Conservation (phyloP, 1,284 basidiomycete species). For the Naganishia sp. region DNA sequence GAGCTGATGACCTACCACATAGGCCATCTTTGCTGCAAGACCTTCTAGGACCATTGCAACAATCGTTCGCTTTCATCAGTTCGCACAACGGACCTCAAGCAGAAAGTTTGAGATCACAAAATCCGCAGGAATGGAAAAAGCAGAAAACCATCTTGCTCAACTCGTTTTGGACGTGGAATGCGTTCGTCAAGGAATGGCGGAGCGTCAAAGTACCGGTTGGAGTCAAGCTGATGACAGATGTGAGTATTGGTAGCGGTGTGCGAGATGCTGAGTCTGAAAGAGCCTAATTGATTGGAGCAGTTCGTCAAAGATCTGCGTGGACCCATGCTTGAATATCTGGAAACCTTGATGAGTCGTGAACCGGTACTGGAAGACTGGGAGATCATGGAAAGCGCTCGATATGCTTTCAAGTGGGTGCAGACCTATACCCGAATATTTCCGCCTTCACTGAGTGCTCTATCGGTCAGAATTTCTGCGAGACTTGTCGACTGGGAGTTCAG, state of each 20-base stretch:
- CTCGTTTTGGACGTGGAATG: conserved; percentile 53
- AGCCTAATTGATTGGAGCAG: conserved; percentile 5
- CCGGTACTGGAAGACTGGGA: conserved; percentile 43
- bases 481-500: conserved; percentile 35
- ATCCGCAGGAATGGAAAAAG: conserved; percentile 23
- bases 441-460: background rate
- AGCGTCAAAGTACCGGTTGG: conserved; percentile 51
- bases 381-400: conserved; percentile 49
- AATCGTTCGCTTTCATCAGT: conserved; percentile 39
- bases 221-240: conserved; percentile 45
- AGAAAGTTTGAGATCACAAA: background rate
- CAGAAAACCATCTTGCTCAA: conserved; percentile 48
- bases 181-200: conserved; percentile 54
- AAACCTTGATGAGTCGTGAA: conserved; percentile 29
- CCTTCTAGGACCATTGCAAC: conserved; percentile 33
- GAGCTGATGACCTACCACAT: conserved; percentile 12
- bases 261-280: conserved; percentile 1
- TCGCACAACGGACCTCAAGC: conserved; percentile 13
- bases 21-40: conserved; percentile 34
- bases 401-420: conserved; percentile 52
- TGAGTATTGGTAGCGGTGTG: conserved; percentile 1
- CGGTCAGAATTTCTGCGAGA: conserved; percentile 29
- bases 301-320: conserved; percentile 28
- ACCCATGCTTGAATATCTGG: conserved; percentile 34
- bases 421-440: background rate